phyloP scores from a whole-genome alignment of 1,139 yeast genomes.

The Pneumocystis carinii region DNA sequence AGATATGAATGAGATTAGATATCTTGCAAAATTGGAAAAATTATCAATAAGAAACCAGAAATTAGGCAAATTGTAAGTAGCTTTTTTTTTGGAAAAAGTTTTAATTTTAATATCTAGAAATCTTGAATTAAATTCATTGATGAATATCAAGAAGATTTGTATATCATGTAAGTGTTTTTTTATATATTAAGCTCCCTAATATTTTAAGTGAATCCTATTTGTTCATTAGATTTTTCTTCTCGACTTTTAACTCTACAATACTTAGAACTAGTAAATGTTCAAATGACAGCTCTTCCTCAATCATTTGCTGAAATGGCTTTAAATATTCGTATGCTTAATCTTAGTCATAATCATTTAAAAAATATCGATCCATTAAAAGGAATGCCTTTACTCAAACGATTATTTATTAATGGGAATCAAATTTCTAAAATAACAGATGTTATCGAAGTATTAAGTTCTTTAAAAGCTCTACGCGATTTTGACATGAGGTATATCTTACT shows the following conservation, averaged over 20 bases:
- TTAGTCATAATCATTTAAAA: constrained; percentile 22
- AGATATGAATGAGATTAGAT: constrained; percentile 10
- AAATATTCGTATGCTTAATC: constrained; percentile 24
- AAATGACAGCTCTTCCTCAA: constrained; percentile 19
- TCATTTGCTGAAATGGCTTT: constrained; percentile 18
- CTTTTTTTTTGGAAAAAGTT: neutral
- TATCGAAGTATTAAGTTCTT: constrained; percentile 16
- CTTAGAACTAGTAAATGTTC: constrained; percentile 22
- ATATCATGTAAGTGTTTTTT: constrained; percentile 4
- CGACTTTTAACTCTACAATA: constrained; percentile 23
- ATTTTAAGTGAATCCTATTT: constrained; percentile 19
- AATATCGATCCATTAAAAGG: constrained; percentile 19
- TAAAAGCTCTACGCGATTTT: constrained; percentile 18
- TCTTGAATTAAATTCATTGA: constrained; percentile 3
- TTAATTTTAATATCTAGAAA: neutral
- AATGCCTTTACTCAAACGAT: constrained; percentile 20
- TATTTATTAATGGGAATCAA: constrained; percentile 21
- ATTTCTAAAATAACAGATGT: constrained; percentile 17
- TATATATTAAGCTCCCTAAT: constrained; percentile 18
- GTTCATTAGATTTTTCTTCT: constrained; percentile 15
- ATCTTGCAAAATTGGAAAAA: constrained; percentile 12
- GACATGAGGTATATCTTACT: constrained; percentile 21
- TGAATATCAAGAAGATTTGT: neutral
- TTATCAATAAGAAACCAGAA: constrained; percentile 15
- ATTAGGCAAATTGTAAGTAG: neutral